A percentile compares a stretch with the other conserved stretches of the same genome.
Evolutionary conservation across 2,329 filamentous ascomycete species (phyloP).

Genomic region (Fonsecaea erecta): DNA sequence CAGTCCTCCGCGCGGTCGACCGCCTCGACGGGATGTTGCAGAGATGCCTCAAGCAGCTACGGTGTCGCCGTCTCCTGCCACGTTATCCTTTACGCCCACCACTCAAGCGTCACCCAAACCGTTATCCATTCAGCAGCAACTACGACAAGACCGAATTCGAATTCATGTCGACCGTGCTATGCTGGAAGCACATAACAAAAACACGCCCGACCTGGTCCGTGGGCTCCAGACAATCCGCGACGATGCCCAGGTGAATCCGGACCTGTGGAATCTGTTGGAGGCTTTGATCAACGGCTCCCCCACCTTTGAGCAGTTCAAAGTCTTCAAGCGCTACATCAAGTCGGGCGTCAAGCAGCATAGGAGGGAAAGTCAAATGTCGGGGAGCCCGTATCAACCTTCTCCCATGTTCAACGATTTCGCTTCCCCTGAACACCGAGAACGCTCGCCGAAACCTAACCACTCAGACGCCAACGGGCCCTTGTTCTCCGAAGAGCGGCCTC

Average conservation of each 20-base stretch:
- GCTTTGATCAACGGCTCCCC: constrained; percentile 34
- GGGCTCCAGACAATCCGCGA: constrained; percentile 34
- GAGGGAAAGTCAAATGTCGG: constrained; percentile 29
- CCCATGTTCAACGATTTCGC: constrained; percentile 19
- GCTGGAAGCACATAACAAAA: constrained; percentile 31
- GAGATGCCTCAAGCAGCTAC: constrained; percentile 29
- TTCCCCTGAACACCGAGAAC: constrained; percentile 18
- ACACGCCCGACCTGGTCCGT: constrained; percentile 30
- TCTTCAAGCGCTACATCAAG: constrained; percentile 39
- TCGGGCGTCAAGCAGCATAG: constrained; percentile 34
- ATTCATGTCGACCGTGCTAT: constrained; percentile 34
- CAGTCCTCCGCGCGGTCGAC: constrained; percentile 37
- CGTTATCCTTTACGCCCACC: constrained; percentile 26
- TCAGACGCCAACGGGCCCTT: constrained; percentile 8
- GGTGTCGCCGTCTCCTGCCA: constrained; percentile 28
- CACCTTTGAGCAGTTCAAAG: constrained; percentile 34
- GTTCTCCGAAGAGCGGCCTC: constrained; percentile 10
- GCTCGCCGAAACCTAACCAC: constrained; percentile 9
- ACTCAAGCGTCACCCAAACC: constrained; percentile 29
- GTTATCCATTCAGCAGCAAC: constrained; percentile 36
- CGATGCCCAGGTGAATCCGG: constrained; percentile 30
- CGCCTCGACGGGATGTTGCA: constrained; percentile 32
- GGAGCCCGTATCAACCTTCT: constrained; percentile 28
- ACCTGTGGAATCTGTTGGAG: constrained; percentile 36
- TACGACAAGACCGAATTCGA: constrained; percentile 35